Base-by-base conservation (phyloP, 164 flowering plant species). In the Platanus orientalis region DNA sequence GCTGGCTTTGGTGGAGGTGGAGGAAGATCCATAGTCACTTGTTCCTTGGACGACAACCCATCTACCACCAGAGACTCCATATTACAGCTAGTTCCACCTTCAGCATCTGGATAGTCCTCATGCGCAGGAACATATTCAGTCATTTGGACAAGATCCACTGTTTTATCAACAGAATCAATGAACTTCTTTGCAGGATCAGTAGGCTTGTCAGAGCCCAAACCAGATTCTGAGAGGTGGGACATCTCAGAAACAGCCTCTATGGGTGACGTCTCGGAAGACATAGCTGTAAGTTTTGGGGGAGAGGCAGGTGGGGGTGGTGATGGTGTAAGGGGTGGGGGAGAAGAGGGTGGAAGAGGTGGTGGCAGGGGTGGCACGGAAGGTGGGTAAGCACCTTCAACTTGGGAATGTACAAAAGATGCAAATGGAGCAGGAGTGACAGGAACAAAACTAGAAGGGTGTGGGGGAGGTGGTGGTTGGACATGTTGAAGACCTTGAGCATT, bases 1-100 rank as follows among this genome's bases (percentile, higher is more conserved):
- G 53, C 62, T 62, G 84, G 82, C 72, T 71, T 81, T 6, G 72
- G 76, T 30, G 88, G 88, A 62, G 83, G 72, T 30, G 62, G 66
- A 61, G 69, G 71, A 63, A 71, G 69, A 61, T 57, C 69, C 53
- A 44, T 10, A 20, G 13, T n/a, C 14, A 27, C 40, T 45, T 73
- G 57, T 29, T 26, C 36, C 50, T 57, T 58, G 10, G 48, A 57
- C 27, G 67, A 50, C 36, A 64, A 36, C 56, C 60, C 64, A 61
- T 51, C 66, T 48, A 27, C 52, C 32, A 48, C 70, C 13, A 19
- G 6, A 36, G 69, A 45, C 34, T 56, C 70, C 24, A 39, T 54
- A n/a, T 53, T 68, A 66, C 20, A 26, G 58, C 20, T 42, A 36
- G 61, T 62, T 57, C 54, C 68, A 62, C 42, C 65, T 52, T 39